A percentile compares a stretch with the other conserved stretches of the same genome.
Evolutionary conservation across 495 filamentous ascomycete species (phyloP).

Genomic region (Aspergillus mulundensis): DNA sequence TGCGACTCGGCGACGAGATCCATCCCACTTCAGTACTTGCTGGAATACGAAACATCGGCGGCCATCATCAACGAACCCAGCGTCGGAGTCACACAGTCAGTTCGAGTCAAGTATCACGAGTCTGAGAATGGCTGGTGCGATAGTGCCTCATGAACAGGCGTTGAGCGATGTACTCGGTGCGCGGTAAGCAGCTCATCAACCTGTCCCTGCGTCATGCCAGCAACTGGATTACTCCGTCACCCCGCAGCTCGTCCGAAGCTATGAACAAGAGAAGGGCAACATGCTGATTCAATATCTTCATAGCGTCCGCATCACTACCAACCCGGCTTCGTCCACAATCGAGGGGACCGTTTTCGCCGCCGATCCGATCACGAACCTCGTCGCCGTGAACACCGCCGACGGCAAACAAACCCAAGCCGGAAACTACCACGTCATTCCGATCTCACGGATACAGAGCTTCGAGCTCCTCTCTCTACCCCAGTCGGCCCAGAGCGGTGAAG

Average conservation of each 20-base stretch:
- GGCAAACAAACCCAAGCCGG: conserved; percentile 41
- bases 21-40: background rate
- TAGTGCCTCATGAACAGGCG: conserved; percentile 44
- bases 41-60: background rate
- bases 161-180: conserved; percentile 50
- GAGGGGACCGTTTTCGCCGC: conserved; percentile 67
- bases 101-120: conserved; percentile 23
- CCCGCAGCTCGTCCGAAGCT: background rate
- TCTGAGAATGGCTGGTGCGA: conserved; percentile 35
- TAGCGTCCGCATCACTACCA: conserved; percentile 61
- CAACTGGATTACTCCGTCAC: too few relatives aligned
- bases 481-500: conserved; percentile 31
- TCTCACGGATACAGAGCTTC: conserved; percentile 60
- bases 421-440: conserved; percentile 61
- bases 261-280: background rate
- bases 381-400: conserved; percentile 55
- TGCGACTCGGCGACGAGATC: background rate
- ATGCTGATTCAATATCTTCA: conserved; percentile 4
- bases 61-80: conserved; percentile 37
- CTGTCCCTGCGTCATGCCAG: background rate
- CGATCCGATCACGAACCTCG: conserved; percentile 60
- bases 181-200: conserved; percentile 34
- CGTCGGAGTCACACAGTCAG: conserved; percentile 36
- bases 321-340: conserved; percentile 46
- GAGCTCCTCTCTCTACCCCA: conserved; percentile 43